phyloP scores from a whole-genome alignment of 805 yeast species.

The Candida coquimbonensis region DNA sequence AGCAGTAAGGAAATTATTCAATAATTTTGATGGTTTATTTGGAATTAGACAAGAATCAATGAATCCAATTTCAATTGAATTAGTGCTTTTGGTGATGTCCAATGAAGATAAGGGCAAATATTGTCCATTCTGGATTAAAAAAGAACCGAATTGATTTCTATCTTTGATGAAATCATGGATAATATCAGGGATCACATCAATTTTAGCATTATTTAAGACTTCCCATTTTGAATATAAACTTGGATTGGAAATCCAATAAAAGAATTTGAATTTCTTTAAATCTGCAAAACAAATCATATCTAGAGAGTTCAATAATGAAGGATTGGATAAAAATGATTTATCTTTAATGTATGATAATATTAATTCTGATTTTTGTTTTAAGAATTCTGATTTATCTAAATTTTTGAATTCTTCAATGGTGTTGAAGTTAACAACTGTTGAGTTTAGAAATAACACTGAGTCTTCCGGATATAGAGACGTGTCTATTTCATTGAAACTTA shows the following conservation, averaged over 20 bases:
- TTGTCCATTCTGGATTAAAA: slow-evolving; percentile 17
- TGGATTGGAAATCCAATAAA: slow-evolving; percentile 88
- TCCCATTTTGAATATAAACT: slow-evolving; percentile 48
- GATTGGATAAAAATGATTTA: slow-evolving; percentile 30
- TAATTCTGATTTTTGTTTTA: slow-evolving; percentile 35
- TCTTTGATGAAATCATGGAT: slow-evolving; percentile 10
- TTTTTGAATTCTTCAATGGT: slow-evolving; percentile 80
- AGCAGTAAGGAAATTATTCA: slow-evolving; percentile 52
- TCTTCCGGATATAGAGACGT: slow-evolving; percentile 12
- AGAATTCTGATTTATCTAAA: slow-evolving; percentile 52
- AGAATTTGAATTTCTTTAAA: slow-evolving; percentile 78
- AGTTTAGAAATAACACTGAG: slow-evolving; percentile 26
- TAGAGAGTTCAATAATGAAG: slow-evolving; percentile 37
- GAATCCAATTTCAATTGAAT: slow-evolving; percentile 22
- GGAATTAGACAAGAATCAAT: slow-evolving; percentile 32
- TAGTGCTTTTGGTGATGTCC: neutral
- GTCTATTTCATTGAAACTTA: slow-evolving; percentile 25
- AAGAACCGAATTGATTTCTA: slow-evolving; percentile 20
- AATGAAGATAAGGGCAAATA: slow-evolving; percentile 15
- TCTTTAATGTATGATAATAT: slow-evolving; percentile 26
- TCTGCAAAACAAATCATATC: slow-evolving; percentile 71
- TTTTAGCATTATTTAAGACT: neutral
- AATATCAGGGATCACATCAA: slow-evolving; percentile 8
- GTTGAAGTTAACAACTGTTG: slow-evolving; percentile 55
- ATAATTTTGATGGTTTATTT: slow-evolving; percentile 41